Conservation (phyloP, 2,329 filamentous ascomycete species). For the Cordyceps tenuipes region DNA sequence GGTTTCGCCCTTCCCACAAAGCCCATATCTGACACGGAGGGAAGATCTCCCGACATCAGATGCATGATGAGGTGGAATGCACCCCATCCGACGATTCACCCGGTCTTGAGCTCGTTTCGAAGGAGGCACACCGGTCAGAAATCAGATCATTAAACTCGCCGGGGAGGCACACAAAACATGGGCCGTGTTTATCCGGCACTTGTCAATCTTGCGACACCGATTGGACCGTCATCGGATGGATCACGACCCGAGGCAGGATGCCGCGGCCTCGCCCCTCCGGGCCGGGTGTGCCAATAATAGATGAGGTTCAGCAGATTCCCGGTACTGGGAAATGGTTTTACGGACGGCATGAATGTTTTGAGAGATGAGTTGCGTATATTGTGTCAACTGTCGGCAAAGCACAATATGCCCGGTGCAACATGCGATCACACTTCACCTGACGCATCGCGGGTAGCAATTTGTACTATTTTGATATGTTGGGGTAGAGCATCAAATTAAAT, state of each 20-base stretch:
- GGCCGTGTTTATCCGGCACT: not conserved
- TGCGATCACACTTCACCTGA: not conserved
- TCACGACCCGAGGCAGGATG: not conserved
- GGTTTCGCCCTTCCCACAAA: not conserved
- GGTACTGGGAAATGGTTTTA: not conserved
- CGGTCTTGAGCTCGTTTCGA: not conserved
- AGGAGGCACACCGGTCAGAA: not conserved
- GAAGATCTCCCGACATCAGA: not conserved
- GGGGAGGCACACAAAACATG: not conserved
- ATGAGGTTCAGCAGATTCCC: not conserved
- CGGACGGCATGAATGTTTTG: not conserved
- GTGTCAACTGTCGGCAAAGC: not conserved
- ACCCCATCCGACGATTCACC: not conserved
- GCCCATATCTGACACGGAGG: not conserved
- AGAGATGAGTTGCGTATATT: not conserved
- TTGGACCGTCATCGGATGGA: not conserved
- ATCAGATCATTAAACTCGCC: not conserved
- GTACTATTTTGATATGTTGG: not conserved
- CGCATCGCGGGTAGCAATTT: not conserved
- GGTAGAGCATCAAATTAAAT: constrained; percentile 53
- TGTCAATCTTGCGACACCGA: not conserved
- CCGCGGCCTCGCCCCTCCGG: not conserved
- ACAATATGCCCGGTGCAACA: not conserved
- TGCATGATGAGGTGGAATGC: not conserved
- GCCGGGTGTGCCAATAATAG: not conserved